Evolutionary conservation across 2,329 filamentous ascomycete species (phyloP), one percentile per base, ranked within the genome.

Genomic region (Nannizziopsis barbatae): DNA sequence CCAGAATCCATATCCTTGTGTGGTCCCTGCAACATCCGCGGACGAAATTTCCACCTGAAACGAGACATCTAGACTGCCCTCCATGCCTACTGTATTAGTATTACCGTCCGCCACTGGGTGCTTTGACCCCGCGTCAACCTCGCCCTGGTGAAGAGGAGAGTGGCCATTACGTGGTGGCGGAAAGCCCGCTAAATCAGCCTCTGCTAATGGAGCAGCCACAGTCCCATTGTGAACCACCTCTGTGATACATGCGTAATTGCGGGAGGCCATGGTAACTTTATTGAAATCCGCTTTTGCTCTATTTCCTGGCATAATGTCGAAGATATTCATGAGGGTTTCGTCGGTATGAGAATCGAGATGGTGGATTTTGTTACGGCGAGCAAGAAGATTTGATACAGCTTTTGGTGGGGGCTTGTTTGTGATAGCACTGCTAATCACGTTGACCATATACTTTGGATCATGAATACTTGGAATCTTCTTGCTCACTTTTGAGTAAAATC

Each of bases 181-280:
- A 53, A 55, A 59, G 60, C 56, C 59, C 62, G 53, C 56, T 20
- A 58, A 44, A 43, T 55, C 54, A 11, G 44, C 27, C 17, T 45
- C 46, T 52, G 9, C 52, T 42, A 11, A 22, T 37, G 2, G 43
- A 37, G 12, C 18, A 37, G n/a, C 38, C 45, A 36, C 33, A 32
- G 12, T 30, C 49, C 20, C 56, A 47, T n/a, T 56, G 57, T 6
- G 57, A 45, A 10, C 59, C 35, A 69, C 65, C 57, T 82, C 77
- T 39, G 73, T 73, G 62, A 82, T 76, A 60, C 77, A 77, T 50
- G 79, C 79, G 59, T 77, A 81, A 62, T 83, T 81, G 47, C 79
- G 71, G 44, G 74, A 77, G 1, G 79, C 79, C 79, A 95, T 95
- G 9, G 89, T 95, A 53, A 86, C 84, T 54, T 86, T 77, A 66